Conservation (phyloP, 2,329 filamentous ascomycete genomes). For the Arthrobotrys iridis region DNA sequence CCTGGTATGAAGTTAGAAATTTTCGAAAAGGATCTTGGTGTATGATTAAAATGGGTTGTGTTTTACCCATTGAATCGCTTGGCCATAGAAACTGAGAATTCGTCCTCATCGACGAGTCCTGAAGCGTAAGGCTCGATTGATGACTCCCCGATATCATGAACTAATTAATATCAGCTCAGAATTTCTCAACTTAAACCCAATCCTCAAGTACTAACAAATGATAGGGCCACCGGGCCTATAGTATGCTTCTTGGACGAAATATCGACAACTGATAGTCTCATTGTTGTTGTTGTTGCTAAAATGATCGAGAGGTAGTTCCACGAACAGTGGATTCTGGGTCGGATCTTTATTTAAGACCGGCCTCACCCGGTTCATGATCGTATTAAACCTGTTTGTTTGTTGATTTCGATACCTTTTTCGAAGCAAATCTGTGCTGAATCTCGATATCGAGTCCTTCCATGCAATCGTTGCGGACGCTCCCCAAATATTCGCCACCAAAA, state of each 20-base stretch:
- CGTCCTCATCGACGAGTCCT: slow-evolving; percentile 47
- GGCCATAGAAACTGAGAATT: slow-evolving; percentile 54
- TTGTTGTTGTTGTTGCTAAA: slow-evolving; percentile 38
- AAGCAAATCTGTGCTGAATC: slow-evolving; percentile 37
- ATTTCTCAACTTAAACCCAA: background rate
- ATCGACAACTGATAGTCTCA: slow-evolving; percentile 55
- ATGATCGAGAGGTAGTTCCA: slow-evolving; percentile 57
- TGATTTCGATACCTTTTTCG: slow-evolving; percentile 24
- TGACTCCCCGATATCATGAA: slow-evolving; percentile 57
- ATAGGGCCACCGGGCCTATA: slow-evolving; percentile 57
- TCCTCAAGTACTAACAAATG: slow-evolving; percentile 53
- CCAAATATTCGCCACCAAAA: slow-evolving; percentile 20
- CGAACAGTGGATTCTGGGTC: slow-evolving; percentile 30
- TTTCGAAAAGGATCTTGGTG: background rate
- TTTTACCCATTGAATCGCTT: slow-evolving; percentile 55
- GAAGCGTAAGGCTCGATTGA: slow-evolving; percentile 35
- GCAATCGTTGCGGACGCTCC: slow-evolving; percentile 19
- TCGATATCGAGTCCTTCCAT: slow-evolving; percentile 51
- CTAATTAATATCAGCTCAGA: slow-evolving; percentile 23
- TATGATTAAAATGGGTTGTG: background rate
- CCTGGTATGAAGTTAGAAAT: slow-evolving; percentile 11
- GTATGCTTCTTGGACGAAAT: slow-evolving; percentile 57
- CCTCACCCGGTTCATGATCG: slow-evolving; percentile 23
- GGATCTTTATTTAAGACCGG: slow-evolving; percentile 19
- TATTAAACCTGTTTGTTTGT: slow-evolving; percentile 12